phyloP scores from a whole-genome alignment of 345 rosid genomes.

The Conringia planisiliqua region DNA sequence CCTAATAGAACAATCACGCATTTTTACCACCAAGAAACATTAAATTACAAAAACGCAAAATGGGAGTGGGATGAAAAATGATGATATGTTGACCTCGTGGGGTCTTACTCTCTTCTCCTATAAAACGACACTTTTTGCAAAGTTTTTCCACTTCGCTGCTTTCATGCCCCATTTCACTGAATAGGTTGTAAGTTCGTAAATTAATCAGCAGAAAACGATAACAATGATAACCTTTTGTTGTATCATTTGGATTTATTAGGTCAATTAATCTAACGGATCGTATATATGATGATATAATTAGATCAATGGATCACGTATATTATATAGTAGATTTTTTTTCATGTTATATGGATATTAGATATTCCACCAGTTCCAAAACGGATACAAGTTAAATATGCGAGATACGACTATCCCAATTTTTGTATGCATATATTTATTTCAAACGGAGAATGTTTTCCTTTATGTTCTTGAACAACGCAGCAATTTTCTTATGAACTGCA shows the following conservation, averaged over 20 bases:
- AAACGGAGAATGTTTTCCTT: background rate
- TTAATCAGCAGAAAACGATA: background rate
- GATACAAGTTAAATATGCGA: background rate
- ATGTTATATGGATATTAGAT: background rate
- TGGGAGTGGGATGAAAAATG: slow-evolving; percentile 12
- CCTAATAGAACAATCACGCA: background rate
- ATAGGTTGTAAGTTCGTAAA: background rate
- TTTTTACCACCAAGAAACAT: background rate
- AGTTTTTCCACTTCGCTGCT: background rate
- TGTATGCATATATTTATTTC: background rate
- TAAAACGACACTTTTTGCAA: background rate
- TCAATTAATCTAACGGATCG: background rate
- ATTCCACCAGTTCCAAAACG: background rate
- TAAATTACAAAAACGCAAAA: background rate
- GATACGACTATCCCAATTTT: background rate
- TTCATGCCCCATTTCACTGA: slow-evolving; percentile 12
- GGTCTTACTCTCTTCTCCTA: slow-evolving; percentile 9
- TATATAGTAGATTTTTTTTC: slow-evolving; percentile 6
- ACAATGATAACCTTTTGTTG: background rate
- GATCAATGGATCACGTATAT: background rate
- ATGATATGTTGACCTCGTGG: background rate
- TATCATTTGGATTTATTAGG: background rate
- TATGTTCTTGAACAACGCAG: background rate
- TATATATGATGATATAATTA: background rate
- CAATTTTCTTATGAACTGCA: background rate